Evolutionary conservation across 2,329 filamentous ascomycete species (phyloP).

Genomic region (Diplodia seriata): DNA sequence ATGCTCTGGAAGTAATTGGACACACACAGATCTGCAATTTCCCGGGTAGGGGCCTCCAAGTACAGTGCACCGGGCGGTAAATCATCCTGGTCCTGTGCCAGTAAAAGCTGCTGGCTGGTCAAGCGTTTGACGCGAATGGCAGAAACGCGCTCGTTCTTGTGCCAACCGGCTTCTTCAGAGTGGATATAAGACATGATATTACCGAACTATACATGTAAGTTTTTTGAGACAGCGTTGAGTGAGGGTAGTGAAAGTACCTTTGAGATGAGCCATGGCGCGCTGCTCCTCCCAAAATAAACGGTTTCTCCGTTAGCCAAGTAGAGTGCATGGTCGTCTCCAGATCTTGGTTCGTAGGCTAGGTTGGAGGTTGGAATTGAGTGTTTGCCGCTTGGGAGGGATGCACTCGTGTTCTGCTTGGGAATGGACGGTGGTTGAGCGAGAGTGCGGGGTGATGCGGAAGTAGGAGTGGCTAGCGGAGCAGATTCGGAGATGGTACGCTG

Average conservation of each 20-base stretch:
- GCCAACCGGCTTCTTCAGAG: not conserved
- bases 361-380: not conserved
- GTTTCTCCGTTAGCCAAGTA: slow-evolving; percentile 17
- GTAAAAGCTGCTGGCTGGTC: slow-evolving; percentile 6
- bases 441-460: not conserved
- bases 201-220: not conserved
- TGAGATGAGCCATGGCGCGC: slow-evolving; percentile 15
- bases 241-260: not conserved
- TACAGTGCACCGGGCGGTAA: not conserved
- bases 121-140: slow-evolving; percentile 19
- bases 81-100: slow-evolving; percentile 1
- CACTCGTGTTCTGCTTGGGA: not conserved
- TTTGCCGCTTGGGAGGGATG: not conserved
- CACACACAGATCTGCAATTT: slow-evolving; percentile 4
- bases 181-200: slow-evolving; percentile 23
- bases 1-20: slow-evolving; percentile 16
- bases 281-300: slow-evolving; percentile 25
- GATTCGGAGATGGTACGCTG: slow-evolving; percentile 8
- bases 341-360: not conserved
- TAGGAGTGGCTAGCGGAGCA: slow-evolving; percentile 6
- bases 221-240: not conserved
- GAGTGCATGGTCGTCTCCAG: not conserved
- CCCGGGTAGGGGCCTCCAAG: slow-evolving; percentile 8
- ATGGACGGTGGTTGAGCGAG: not conserved
- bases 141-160: not conserved